A percentile compares a stretch with the other conserved stretches of the same genome.
Evolutionary conservation across 1,284 basidiomycete species (phyloP).

Genomic region (Acaromyces ingoldii): DNA sequence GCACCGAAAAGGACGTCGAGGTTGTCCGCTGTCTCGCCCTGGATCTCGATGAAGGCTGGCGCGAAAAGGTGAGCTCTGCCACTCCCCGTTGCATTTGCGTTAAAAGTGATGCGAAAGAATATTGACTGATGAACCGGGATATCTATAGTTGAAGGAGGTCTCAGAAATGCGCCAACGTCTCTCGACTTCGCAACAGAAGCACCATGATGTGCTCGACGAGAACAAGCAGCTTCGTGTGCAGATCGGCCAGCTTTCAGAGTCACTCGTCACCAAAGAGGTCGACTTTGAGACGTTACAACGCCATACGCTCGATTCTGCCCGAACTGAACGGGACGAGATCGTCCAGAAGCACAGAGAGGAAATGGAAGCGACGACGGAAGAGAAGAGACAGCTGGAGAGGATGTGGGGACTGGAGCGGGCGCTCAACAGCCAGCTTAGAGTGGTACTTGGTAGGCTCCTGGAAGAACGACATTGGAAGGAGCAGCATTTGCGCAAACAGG

Average conservation of each 20-base stretch:
- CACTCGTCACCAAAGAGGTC: not conserved
- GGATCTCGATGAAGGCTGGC: not conserved
- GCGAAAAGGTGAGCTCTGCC: not conserved
- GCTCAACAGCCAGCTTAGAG: no score
- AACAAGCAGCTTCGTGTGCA: conserved; percentile 4
- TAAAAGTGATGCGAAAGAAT: not conserved
- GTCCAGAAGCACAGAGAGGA: no score
- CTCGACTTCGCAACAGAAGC: no score
- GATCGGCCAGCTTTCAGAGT: not conserved
- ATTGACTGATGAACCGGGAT: not conserved
- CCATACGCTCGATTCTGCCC: conserved; percentile 1
- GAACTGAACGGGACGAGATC: no score
- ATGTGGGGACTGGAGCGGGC: no score
- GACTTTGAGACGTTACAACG: not conserved
- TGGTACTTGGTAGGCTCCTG: no score
- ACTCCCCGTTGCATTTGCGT: not conserved
- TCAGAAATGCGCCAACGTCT: not conserved
- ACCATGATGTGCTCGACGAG: conserved; percentile 4
- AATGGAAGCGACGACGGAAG: no score
- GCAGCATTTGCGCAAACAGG: no score
- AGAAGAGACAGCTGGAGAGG: no score
- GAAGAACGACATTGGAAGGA: no score
- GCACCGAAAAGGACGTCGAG: conserved; percentile 1
- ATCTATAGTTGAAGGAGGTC: not conserved
- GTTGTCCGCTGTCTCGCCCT: not conserved